Base-by-base conservation (phyloP, 1,284 basidiomycete species). In the Ceratobasidium sp. region DNA sequence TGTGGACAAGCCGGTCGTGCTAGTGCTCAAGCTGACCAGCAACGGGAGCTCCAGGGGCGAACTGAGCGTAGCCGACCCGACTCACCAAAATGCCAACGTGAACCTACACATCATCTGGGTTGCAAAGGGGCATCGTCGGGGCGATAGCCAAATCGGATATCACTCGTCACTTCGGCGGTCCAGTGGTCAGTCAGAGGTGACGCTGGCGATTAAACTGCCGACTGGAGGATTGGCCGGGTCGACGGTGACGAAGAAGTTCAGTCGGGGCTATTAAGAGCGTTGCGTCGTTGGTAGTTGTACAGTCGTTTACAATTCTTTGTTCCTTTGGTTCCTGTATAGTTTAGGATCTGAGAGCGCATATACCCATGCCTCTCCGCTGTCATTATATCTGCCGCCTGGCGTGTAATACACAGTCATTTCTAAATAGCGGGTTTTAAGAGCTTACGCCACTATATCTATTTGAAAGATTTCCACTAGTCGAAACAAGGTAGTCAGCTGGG, bases 1-100 rank as follows among this genome's bases (percentile, higher is more conserved):
- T 1, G 73, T 57, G 19, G 73, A 75, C 25, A 46, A 51, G 19
- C 34, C 32, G 2, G 52, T 75, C 3, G 52, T 54, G 13, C 37
- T 75, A 13, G 22, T 75, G 22, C 1, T 75, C 15, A 57, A 75
- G 49, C n/a, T 34, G n/a, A 29, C 29, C 56, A 51, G 51, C 15
- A 13, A 15, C 29, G 56, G 51, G 2, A 62, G 51, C 19, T 40
- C 51, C 1, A 52, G n/a, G 9, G 73, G 61, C 6, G 5, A 57
- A 17, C 15, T 66, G 11, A 66, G 52, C 22, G 54, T 75, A 9
- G 73, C 73, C 2, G 73, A 75, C 25, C 73, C 73, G 6, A 65
- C 61, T 9, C 73, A 75, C 11, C 22, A 37, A 15, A 43, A 7
- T 29, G 9, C 40, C 1, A 15, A 8, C 5, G 73, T 46, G 4